A percentile compares a stretch with the other conserved stretches of the same genome.
These are phyloP conservation scores for Vaccinium darrowii DNA, from an alignment of 148 eudicot genomes.

Conservation along the genomic window DNA sequence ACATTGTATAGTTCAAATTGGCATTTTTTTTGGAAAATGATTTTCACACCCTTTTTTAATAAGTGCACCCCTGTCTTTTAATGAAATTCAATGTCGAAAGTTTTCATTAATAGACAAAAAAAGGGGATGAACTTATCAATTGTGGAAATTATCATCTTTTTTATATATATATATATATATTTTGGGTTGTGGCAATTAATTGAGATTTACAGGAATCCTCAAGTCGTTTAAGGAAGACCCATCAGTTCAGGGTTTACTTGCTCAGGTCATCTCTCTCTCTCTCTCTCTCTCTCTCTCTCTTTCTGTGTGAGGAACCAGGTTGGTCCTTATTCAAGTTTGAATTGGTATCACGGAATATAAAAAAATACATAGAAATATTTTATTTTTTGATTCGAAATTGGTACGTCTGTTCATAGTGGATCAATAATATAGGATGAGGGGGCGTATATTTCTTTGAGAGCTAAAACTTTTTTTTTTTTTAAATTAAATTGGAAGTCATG, in stretches of 20 bases:
- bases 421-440: too few relatives aligned
- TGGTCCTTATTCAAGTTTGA: too few relatives aligned
- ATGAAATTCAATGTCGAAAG: too few relatives aligned
- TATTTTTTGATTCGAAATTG: not conserved
- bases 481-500: not conserved
- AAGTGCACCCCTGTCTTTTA: too few relatives aligned
- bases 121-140: too few relatives aligned
- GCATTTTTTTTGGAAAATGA: not conserved
- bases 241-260: constrained; percentile 7
- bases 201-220: constrained; percentile 21
- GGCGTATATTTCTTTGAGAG: not conserved
- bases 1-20: not conserved
- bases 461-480: not conserved
- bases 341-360: not conserved
- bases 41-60: too few relatives aligned
- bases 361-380: too few relatives aligned
- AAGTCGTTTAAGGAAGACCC: constrained; percentile 9
- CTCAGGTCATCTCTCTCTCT: constrained; percentile 16
- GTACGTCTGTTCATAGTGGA: not conserved
- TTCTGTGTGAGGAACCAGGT: too few relatives aligned
- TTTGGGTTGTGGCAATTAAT: not conserved
- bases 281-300: constrained; percentile 16
- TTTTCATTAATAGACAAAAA: too few relatives aligned
- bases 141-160: too few relatives aligned
- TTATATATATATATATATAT: too few relatives aligned